Conservation (phyloP, 139 green algal genomes). For the Microglena sp. region DNA sequence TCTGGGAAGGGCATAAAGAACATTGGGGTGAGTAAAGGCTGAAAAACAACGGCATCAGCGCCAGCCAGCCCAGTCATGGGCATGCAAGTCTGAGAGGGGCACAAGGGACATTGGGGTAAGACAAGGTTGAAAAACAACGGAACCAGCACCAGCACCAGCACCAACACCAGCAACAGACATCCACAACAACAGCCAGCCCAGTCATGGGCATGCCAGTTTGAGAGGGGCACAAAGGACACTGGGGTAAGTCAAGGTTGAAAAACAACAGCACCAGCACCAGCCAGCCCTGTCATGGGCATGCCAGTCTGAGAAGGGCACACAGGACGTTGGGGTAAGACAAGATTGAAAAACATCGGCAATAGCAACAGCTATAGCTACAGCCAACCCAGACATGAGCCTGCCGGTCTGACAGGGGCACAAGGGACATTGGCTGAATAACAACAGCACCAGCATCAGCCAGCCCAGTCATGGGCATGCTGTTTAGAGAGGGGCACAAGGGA, state of each 20-base stretch:
- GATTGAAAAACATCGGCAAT: too few species aligned
- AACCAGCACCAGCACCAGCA: background rate
- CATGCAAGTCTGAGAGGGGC: too few species aligned
- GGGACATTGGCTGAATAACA: background rate
- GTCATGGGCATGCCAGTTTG: slow-evolving; percentile 95
- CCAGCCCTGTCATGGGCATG: slow-evolving; percentile 81
- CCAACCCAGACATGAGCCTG: too few species aligned
- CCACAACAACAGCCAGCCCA: slow-evolving; percentile 66
- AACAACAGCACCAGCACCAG: slow-evolving; percentile 67
- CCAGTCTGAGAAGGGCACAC: slow-evolving; percentile 73
- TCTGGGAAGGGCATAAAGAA: slow-evolving; percentile 62
- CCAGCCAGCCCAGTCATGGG: too few species aligned
- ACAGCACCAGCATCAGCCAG: slow-evolving; percentile 35
- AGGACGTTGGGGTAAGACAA: too few species aligned
- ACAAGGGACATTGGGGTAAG: background rate
- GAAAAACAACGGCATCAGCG: too few species aligned
- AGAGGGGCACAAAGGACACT: slow-evolving; percentile 1
- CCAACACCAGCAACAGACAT: background rate
- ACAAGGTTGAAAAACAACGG: background rate
- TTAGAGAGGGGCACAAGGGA: slow-evolving; percentile 50
- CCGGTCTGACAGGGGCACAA: too few species aligned
- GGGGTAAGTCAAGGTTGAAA: too few species aligned
- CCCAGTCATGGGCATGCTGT: slow-evolving; percentile 83
- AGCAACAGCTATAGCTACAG: too few species aligned
- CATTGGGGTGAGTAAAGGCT: too few species aligned